phyloP scores from a whole-genome alignment of 2,329 filamentous ascomycete genomes.

The Colletotrichum limetticola region DNA sequence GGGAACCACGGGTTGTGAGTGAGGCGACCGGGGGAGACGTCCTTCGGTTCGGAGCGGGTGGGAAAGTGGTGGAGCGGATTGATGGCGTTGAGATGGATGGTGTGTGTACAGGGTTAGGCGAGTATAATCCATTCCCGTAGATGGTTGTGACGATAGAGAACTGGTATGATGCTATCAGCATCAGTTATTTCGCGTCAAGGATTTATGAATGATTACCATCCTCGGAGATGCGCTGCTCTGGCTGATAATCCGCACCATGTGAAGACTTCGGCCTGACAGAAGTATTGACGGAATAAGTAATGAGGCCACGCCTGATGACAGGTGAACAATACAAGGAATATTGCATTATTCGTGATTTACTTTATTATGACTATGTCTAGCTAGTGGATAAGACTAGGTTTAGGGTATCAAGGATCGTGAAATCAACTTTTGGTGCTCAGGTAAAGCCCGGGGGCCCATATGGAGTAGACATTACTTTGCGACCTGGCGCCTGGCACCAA shows the following conservation, averaged over 20 bases:
- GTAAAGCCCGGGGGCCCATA: not conserved
- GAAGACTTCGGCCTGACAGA: too few relatives aligned
- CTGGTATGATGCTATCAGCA: too few relatives aligned
- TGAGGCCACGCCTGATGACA: too few relatives aligned
- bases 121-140: conserved; percentile 33
- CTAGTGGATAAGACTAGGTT: not conserved
- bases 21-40: conserved; percentile 24
- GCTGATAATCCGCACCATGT: too few relatives aligned
- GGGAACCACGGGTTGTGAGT: conserved; percentile 38
- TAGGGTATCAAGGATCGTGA: not conserved
- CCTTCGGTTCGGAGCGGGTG: conserved; percentile 30
- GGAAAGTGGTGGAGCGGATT: conserved; percentile 36
- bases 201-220: too few relatives aligned
- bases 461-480: not conserved
- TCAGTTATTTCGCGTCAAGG: too few relatives aligned
- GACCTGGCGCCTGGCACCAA: not conserved
- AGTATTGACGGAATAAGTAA: too few relatives aligned
- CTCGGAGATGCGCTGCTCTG: too few relatives aligned
- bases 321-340: too few relatives aligned
- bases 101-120: conserved; percentile 22
- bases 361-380: not conserved
- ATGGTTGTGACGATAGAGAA: not conserved
- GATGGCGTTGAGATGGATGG: conserved; percentile 36
- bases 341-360: not conserved
- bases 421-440: not conserved